Base-by-base conservation (phyloP, 345 rosid genomes). In the Lumnitzera racemosa region DNA sequence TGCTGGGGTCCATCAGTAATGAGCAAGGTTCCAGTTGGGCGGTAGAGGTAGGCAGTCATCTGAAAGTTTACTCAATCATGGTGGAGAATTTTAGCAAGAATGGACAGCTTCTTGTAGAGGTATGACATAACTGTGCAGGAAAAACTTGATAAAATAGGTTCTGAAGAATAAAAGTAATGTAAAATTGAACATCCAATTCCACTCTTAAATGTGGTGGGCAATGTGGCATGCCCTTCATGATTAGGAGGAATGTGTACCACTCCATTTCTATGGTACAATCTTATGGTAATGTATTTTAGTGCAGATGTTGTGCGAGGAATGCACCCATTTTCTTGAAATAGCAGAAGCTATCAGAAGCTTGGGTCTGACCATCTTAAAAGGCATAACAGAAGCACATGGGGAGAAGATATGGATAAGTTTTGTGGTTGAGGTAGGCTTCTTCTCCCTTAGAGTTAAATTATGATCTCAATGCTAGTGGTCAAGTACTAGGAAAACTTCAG, bases 41-140 rank as follows among this genome's bases (percentile, higher is more conserved):
- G 3, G 89, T 90, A 62, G 96, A 94, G 72, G 85, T 94, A 55
- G 96, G 97, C 65, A 86, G 96, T 67, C 95, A 83, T 77, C 81
- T 88, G 67, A 88, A 88, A 73, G 91, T 90, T 70, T 83, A 88
- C 71, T 86, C 97, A 17, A 90, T 94, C 53, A 55, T 90, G n/a
- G 97, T 94, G 49, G 95, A 94, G 83, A 86, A 90, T 77, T 81
- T 90, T 57, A 79, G 74, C 76, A 82, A 84, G 74, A 84, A 72
- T 12, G 95, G 99, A 25, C 88, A 85, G 79, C 82, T 94, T 83
- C 89, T 88, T 55, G 84, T 94, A 53, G 95, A 88, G 99, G 99
- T 90, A 58, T 64, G 68, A 47, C 48, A 1, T 13, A 53, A 15
- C 47, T 52, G 58, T 57, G 46, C 23, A 51, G 58, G 57, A 25